Evolutionary conservation across 305 asterid species (phyloP).

Genomic region (Nicotiana rustica): DNA sequence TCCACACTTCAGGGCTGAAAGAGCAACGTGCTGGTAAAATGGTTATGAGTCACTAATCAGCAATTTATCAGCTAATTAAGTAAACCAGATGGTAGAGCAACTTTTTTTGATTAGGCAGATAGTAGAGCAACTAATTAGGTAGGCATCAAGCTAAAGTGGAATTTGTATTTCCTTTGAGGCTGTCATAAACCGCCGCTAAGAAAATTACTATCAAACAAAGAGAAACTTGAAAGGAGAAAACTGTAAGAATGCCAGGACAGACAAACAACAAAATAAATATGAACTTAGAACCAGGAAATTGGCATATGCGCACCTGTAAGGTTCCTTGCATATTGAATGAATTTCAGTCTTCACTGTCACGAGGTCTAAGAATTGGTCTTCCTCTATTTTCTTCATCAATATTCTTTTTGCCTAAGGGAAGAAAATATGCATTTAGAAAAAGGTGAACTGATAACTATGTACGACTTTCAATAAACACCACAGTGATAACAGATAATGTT

Average conservation of each 20-base stretch:
- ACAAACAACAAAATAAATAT: constrained; percentile 6
- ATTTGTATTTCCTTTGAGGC: constrained; percentile 31
- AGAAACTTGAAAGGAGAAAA: constrained; percentile 13
- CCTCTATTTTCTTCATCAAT: constrained; percentile 79
- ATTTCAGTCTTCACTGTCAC: constrained; percentile 80
- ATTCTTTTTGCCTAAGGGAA: constrained; percentile 73
- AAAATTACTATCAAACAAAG: neutral
- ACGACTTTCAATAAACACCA: neutral
- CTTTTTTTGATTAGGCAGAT: neutral
- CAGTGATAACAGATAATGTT: neutral
- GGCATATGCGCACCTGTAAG: constrained; percentile 69
- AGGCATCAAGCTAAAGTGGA: neutral
- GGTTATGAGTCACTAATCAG: neutral
- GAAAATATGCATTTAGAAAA: constrained; percentile 32
- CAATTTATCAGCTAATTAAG: neutral
- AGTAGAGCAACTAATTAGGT: constrained; percentile 3
- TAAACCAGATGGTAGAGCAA: constrained; percentile 16
- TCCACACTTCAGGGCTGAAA: neutral
- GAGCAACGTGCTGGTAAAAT: constrained; percentile 18
- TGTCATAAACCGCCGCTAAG: neutral
- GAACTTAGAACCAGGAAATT: constrained; percentile 27
- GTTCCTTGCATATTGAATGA: constrained; percentile 84
- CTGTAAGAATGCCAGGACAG: neutral
- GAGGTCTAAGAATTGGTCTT: constrained; percentile 87
- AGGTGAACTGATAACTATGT: constrained; percentile 21